Evolutionary conservation across 805 yeast species (phyloP), one percentile per base, ranked within the genome.

Genomic region (Komagataella pastoris): DNA sequence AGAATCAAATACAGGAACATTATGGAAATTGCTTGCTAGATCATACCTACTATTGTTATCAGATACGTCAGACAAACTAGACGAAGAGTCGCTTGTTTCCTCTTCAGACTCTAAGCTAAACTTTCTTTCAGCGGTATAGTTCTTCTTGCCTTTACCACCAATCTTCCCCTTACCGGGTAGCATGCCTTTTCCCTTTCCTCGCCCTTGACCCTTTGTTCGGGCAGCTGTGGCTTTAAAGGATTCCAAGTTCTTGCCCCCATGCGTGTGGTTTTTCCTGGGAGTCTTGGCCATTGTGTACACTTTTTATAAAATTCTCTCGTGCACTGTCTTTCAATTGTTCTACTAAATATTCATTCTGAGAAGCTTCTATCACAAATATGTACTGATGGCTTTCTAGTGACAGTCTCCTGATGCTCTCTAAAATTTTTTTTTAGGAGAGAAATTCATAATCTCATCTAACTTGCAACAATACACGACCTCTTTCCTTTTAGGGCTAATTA

Each of bases 81-180:
- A 50, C 45, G 50, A 46, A 3, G 54, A 52, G 36, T 50, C 53
- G 6, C 50, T 14, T 8, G 57, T 53, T 17, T 54, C 54, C 18
- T 65, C 66, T 47, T 48, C 52, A 51, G 44, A 65, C 59, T 47
- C 62, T 59, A 59, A 19, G 58, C 59, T 49, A 58, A 56, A 46
- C 58, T 57, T 48, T 56, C 62, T 17, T 57, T 19, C 24, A 12
- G 23, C 24, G 7, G 14, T n/a, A 24, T 46, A 46, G 14, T 30
- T 30, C 40, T 30, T 30, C 40, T 30, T 30, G 3, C 40, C 40
- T 14, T 30, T 30, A 4, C 40, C 40, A 8, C 40, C 40, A 14
- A 5, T 30, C n/a, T 30, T 30, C 10, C n/a, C 40, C 40, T 30
- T 30, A 10, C 40, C 40, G 14, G 40, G 14, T 14, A 30, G 5